Percentiles rank a stretch among this genome's conserved stretches.
phyloP scores from a whole-genome alignment of 495 filamentous ascomycete species.

The Penicillium riverlandense region DNA sequence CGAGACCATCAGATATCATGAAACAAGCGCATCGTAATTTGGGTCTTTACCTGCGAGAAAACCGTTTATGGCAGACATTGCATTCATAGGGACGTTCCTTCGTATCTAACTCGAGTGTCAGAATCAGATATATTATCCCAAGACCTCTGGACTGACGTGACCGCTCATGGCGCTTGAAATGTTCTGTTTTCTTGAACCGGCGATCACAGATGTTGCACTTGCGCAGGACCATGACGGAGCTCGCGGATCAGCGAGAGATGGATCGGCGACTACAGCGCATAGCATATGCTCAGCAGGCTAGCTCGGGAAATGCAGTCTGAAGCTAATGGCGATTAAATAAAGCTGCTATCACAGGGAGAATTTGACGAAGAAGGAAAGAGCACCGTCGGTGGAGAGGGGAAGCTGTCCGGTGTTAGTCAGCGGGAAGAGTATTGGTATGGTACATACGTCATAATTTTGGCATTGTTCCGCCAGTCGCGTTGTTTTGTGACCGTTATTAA shows the following conservation, averaged over 20 bases:
- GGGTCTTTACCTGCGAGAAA: slow-evolving; percentile 40
- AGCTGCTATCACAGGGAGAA: too few species aligned
- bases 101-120: slow-evolving; percentile 31
- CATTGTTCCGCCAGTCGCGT: too few species aligned
- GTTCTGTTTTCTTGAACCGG: slow-evolving; percentile 48
- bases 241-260: slow-evolving; percentile 6
- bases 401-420: too few species aligned
- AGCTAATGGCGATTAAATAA: too few species aligned
- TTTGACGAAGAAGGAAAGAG: too few species aligned
- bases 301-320: too few species aligned
- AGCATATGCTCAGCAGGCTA: not conserved
- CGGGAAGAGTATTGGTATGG: too few species aligned
- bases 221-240: slow-evolving; percentile 37
- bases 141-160: slow-evolving; percentile 35
- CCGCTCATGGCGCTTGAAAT: slow-evolving; percentile 48
- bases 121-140: not conserved
- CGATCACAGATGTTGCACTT: slow-evolving; percentile 46
- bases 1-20: too few species aligned
- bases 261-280: not conserved
- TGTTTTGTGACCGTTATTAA: too few species aligned
- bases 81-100: slow-evolving; percentile 49
- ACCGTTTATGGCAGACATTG: slow-evolving; percentile 44
- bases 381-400: too few species aligned
- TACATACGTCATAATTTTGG: too few species aligned
- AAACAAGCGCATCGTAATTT: too few species aligned